Base-by-base conservation (phyloP, 2,329 filamentous ascomycete genomes). In the Microascus cirrosus region DNA sequence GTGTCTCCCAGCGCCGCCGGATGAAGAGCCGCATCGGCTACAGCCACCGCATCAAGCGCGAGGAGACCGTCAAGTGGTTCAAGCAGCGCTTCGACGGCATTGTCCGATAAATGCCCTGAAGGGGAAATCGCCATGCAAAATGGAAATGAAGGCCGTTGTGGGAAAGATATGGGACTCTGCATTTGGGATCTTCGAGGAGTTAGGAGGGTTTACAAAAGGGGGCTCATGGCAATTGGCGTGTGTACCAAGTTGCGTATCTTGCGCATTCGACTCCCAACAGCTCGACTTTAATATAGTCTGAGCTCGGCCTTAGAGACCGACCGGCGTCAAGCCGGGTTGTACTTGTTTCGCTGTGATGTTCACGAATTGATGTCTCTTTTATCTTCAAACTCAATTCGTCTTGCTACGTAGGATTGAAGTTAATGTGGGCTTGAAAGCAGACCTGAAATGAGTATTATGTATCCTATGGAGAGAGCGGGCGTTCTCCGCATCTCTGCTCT, bases 61-160 rank as follows among this genome's bases (percentile, higher is more conserved):
- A 84, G 65, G 94, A 99, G 86, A 96, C 92, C 72, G 80, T 97
- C 81, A 95, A 92, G 83, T 99, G 94, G 94, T 99, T 84, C 80
- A 84, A 84, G 80, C 70, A 74, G 71, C 86, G 91, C 78, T 96
- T 96, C 86, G 91, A 97, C 76, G 94, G 93, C 75, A 97, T 97
- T 75, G 90, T 99, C 81, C 87, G 94, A 83, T 97, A 95, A 90
- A 85, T 71, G 72, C 66, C 63, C 63, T 62, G 39, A 32, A 32
- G 28, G 4, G 28, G 28, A 8, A 32, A 32, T 8, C 28, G 25
- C 36, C 20, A 28, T 28, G 42, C 35, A n/a, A 24, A 51, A 61
- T 56, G 59, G 61, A 60, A 61, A 60, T 62, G 61, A 61, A 65
- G 64, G 50, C 25, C 50, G 42, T 60, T 34, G 58, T 32, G 45